Percentiles rank a stretch among this genome's conserved stretches.
phyloP scores from a whole-genome alignment of 176 grass and related monocot genomes.

The Hordeum marinum region DNA sequence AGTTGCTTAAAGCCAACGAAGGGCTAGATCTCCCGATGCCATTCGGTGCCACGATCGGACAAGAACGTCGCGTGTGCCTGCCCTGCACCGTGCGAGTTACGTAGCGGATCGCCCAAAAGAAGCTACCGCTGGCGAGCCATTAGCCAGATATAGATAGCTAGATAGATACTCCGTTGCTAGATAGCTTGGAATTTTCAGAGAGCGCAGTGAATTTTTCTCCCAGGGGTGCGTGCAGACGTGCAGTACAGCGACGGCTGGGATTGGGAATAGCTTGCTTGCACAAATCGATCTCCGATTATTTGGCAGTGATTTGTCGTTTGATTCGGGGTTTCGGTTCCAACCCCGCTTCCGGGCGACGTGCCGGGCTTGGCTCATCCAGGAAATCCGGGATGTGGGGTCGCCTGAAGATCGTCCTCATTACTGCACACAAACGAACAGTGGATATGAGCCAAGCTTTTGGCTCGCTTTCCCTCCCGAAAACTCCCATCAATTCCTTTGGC shows the following conservation, averaged over 20 bases:
- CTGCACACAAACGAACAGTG: background rate
- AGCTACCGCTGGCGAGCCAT: background rate
- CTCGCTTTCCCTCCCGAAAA: background rate
- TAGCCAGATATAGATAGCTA: background rate
- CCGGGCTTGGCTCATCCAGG: background rate
- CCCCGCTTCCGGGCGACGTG: background rate
- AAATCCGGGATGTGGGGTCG: constrained; percentile 7
- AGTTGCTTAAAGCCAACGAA: constrained; percentile 23
- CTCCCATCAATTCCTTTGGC: constrained; percentile 6
- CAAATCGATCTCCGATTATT: background rate
- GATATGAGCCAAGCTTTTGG: background rate
- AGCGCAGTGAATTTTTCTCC: background rate
- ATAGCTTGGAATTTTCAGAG: background rate
- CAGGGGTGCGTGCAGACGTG: too few species aligned
- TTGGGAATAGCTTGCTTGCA: background rate
- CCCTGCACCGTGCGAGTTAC: background rate
- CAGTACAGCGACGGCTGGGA: background rate
- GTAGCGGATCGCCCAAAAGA: background rate
- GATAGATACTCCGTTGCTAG: background rate
- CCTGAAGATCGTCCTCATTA: background rate
- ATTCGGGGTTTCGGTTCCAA: background rate
- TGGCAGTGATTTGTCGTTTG: background rate
- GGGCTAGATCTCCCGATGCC: constrained; percentile 4
- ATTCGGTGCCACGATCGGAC: background rate
- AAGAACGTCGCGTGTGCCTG: background rate